Conservation (phyloP, 2,329 filamentous ascomycete species). For the Chaetomiaceae sp. region DNA sequence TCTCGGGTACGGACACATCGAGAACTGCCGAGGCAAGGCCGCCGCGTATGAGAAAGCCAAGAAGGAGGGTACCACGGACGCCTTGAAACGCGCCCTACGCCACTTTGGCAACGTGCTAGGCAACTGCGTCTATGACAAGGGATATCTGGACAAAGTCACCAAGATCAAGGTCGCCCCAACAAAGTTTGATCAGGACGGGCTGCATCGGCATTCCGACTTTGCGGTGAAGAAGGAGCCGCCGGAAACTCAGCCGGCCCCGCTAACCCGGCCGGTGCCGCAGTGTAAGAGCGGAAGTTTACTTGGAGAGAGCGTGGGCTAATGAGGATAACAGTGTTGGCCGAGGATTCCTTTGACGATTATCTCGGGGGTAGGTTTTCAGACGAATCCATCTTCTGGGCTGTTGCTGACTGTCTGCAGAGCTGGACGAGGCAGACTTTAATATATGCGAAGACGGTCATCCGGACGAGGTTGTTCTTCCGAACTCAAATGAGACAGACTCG, state of each 20-base stretch:
- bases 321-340: conserved; percentile 18
- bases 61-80: conserved; percentile 96
- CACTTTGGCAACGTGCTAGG: conserved; percentile 95
- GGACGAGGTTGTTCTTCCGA: conserved; percentile 66
- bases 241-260: not conserved
- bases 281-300: conserved; percentile 4
- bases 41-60: conserved; percentile 97
- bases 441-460: too few species aligned
- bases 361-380: conserved; percentile 40
- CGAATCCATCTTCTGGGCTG: conserved; percentile 17
- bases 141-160: conserved; percentile 83
- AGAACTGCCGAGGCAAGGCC: conserved; percentile 93
- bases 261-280: conserved; percentile 9
- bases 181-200: conserved; percentile 71
- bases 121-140: conserved; percentile 98
- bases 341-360: conserved; percentile 49
- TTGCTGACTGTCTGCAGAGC: conserved; percentile 42
- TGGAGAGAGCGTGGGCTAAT: not conserved
- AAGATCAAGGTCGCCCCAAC: conserved; percentile 77
- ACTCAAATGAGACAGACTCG: conserved; percentile 31
- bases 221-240: conserved; percentile 52
- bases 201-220: conserved; percentile 78
- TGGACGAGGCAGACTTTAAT: conserved; percentile 73
- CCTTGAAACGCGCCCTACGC: conserved; percentile 78
- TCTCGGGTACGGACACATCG: conserved; percentile 92